phyloP scores from a whole-genome alignment of 2,329 filamentous ascomycete genomes.

The Colletotrichum endophyticum region DNA sequence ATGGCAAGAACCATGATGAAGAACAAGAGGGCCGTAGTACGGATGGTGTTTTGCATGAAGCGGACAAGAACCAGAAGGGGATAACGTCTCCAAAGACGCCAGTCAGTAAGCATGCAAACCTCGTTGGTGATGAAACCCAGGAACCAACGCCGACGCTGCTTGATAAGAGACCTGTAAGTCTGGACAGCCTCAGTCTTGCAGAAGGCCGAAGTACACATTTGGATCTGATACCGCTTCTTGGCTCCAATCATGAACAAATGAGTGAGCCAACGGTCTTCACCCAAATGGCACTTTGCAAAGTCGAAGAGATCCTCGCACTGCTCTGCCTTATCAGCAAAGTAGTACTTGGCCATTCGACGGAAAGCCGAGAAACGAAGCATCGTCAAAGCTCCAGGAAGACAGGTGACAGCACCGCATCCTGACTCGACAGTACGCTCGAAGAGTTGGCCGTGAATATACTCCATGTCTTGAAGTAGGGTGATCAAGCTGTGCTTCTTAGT shows the following conservation, averaged over 20 bases:
- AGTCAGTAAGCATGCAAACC: constrained; percentile 96
- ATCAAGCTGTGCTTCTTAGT: constrained; percentile 88
- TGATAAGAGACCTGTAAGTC: constrained; percentile 82
- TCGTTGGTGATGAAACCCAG: constrained; percentile 98
- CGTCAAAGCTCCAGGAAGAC: constrained; percentile 91
- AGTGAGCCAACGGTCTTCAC: constrained; percentile 95
- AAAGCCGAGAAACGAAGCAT: constrained; percentile 97
- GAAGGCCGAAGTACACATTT: constrained; percentile 96
- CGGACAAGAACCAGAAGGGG: constrained; percentile 84
- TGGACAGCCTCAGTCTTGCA: constrained; percentile 98
- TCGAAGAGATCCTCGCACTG: constrained; percentile 96
- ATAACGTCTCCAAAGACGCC: constrained; percentile 89
- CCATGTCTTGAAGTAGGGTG: constrained; percentile 95
- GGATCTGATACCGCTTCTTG: constrained; percentile 91
- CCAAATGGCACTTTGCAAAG: constrained; percentile 92
- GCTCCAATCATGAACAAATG: constrained; percentile 99
- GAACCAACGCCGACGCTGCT: constrained; percentile 96
- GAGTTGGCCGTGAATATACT: constrained; percentile 95
- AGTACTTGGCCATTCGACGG: constrained; percentile 95
- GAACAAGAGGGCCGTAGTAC: constrained; percentile 91
- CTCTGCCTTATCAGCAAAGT: constrained; percentile 96
- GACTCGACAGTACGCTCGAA: constrained; percentile 97
- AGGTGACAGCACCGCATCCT: constrained; percentile 91
- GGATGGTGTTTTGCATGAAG: constrained; percentile 95
- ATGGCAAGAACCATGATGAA: constrained; percentile 92